Base-by-base conservation (phyloP, 129 eudicot genomes). In the Flaveria ramosissima region DNA sequence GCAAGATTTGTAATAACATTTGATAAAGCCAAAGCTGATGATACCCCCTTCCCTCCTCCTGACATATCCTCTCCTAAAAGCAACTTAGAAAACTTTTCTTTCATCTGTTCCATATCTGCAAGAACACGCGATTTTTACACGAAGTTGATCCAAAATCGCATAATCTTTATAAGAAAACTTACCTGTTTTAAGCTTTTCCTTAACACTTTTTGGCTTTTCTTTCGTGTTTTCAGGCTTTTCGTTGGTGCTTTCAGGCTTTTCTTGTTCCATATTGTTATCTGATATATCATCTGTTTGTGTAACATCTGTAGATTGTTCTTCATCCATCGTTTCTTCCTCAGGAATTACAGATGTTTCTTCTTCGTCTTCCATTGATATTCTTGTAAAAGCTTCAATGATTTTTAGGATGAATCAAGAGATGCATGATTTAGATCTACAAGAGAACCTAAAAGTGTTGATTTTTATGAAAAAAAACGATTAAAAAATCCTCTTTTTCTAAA, bases 11-110 rank as follows among this genome's bases (percentile, higher is more conserved):
- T 92, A 27, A 92, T 89, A 80, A 92, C 96, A 76, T 92, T 92
- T 17, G 97, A 89, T 80, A 92, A 78, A 70, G 97, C 97, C 74
- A 92, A 73, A 66, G 97, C 97, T 26, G 97, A 92, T 53, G 97
- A 81, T 72, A 92, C 96, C 30, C 97, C 97, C 68, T 92, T 92
- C n/a, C 97, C 97, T 65, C 97, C 92, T 60, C 97, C 96, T 14
- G 97, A 92, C 90, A 85, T 92, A 62, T 89, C 96, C 68, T 92
- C 97, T 45, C 97, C 97, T 60, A 92, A 66, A 17, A 92, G 88
- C 85, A 92, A 78, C 85, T 92, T 92, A 13, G 96, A 75, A 80
- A 87, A 92, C 81, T 86, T 92, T 78, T 89, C 96, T 80, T 86
- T 92, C 93, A 92, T 83, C 83, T 88, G 71, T 11, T 89, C 93